Conservation (phyloP, 1,139 yeast species). For the Starmera stellimalicola region DNA sequence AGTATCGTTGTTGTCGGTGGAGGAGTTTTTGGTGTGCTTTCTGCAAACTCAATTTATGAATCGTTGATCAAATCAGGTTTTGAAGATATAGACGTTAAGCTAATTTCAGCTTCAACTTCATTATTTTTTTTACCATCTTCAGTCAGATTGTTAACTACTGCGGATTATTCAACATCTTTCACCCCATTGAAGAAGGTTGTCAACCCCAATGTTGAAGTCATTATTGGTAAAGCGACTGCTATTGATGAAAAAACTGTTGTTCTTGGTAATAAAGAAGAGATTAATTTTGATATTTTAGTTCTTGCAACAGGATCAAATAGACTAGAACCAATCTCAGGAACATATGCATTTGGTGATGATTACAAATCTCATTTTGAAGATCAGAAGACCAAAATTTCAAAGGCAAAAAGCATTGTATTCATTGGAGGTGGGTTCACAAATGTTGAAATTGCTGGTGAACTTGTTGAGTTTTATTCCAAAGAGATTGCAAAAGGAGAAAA, state of each 20-base stretch:
- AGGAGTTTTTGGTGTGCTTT: neutral
- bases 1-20: neutral
- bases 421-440: conserved; percentile 17
- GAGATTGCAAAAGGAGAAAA: conserved; percentile 1
- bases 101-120: neutral
- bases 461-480: conserved; percentile 1
- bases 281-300: conserved; percentile 10
- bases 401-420: conserved; percentile 11
- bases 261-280: neutral
- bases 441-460: conserved; percentile 16
- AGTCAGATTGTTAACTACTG: neutral
- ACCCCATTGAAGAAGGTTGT: conserved; percentile 4
- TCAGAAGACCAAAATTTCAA: neutral
- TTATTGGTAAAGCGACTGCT: conserved; percentile 5
- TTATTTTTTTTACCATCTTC: neutral
- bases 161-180: neutral
- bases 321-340: conserved; percentile 9
- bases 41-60: neutral
- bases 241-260: conserved; percentile 2
- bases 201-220: conserved; percentile 5
- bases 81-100: neutral
- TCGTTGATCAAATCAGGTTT: neutral
- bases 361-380: neutral
- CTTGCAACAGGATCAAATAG: conserved; percentile 15
- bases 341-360: conserved; percentile 2